Evolutionary conservation across 768 basidiomycete species (phyloP).

Genomic region (Dioszegia hungarica): DNA sequence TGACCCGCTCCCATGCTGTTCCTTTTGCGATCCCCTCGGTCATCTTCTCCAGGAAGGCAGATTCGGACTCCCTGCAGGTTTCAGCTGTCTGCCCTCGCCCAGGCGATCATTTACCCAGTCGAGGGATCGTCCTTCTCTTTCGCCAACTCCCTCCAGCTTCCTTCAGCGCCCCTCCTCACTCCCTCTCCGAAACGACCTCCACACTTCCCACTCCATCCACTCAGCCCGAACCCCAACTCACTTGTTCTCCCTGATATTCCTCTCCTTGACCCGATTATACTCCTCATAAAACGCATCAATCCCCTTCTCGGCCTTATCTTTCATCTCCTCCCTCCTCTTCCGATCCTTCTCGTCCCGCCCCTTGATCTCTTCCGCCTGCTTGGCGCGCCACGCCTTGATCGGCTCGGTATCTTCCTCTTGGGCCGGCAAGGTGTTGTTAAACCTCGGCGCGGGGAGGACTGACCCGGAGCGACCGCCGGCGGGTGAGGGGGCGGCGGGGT

Average conservation of each 20-base stretch:
- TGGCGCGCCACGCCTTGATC: slow-evolving; percentile 77
- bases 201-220: not conserved
- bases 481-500: slow-evolving; percentile 30
- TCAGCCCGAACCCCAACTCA: slow-evolving; percentile 50
- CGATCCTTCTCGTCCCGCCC: slow-evolving; percentile 75
- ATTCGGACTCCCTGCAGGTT: slow-evolving; percentile 83
- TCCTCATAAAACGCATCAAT: slow-evolving; percentile 50
- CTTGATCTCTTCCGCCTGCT: slow-evolving; percentile 76
- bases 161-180: too few relatives aligned
- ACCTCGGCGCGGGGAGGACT: slow-evolving; percentile 43
- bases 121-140: too few relatives aligned
- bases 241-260: slow-evolving; percentile 93
- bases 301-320: slow-evolving; percentile 61
- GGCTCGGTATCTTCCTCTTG: slow-evolving; percentile 44
- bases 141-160: too few relatives aligned
- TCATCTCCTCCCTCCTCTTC: slow-evolving; percentile 71
- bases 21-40: slow-evolving; percentile 74
- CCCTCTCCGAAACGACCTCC: not conserved
- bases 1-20: slow-evolving; percentile 95
- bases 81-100: not conserved
- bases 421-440: slow-evolving; percentile 36
- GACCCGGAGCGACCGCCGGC: slow-evolving; percentile 24
- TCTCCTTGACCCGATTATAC: slow-evolving; percentile 78
- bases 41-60: slow-evolving; percentile 67
- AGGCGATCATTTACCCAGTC: too few relatives aligned